phyloP scores from a whole-genome alignment of 148 eudicot genomes.

The Suaeda aralocaspica region DNA sequence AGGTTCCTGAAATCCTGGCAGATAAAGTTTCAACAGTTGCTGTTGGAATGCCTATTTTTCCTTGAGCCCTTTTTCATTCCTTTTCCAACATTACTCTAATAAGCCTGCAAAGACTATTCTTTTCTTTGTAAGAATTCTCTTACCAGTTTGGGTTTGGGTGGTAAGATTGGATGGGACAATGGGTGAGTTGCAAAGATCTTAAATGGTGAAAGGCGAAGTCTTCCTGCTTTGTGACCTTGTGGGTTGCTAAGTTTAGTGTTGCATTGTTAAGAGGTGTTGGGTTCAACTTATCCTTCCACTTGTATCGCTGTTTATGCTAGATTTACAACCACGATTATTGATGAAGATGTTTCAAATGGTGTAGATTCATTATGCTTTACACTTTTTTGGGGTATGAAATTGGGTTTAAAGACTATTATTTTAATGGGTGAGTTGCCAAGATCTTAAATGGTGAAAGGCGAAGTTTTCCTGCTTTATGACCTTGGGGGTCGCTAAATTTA shows the following conservation, averaged over 20 bases:
- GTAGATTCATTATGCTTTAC: background rate
- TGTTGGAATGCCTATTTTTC: background rate
- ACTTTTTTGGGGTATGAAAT: background rate
- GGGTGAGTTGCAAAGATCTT: background rate
- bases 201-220: background rate
- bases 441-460: no score
- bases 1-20: background rate
- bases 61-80: background rate
- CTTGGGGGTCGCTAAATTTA: no score
- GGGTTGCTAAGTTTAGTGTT: background rate
- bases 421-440: no score
- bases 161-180: background rate
- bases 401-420: no score
- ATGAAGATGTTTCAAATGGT: background rate
- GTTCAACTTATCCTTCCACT: background rate
- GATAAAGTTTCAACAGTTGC: background rate
- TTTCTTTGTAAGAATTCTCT: background rate
- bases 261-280: background rate
- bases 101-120: background rate
- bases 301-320: background rate
- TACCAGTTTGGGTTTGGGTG: background rate
- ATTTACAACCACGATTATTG: background rate
- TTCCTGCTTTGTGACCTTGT: background rate
- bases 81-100: background rate
- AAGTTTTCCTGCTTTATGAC: no score